Base-by-base conservation (phyloP, 75 land plant genomes). In the Selaginella moellendorffii region DNA sequence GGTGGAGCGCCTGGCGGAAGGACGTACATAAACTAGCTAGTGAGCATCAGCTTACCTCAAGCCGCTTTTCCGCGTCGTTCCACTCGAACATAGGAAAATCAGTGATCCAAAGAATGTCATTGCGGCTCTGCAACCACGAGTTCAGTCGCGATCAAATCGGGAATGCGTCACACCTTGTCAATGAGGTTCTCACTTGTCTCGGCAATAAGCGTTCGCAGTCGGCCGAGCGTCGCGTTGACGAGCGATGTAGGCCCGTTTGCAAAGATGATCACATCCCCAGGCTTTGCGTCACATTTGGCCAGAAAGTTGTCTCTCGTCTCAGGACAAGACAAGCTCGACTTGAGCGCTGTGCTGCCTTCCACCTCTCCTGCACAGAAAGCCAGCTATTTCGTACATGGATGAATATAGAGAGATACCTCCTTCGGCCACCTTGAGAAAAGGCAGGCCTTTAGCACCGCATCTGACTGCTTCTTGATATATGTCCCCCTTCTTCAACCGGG, bases 61-160 rank as follows among this genome's bases (percentile, higher is more conserved):
- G 77, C 52, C 97, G 81, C 36, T 80, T 71, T 52, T 92, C 89
- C 28, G 69, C 69, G 56, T 69, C 73, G 66, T 83, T 92, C 89
- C 86, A 88, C 63, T 92, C 97, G 71, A 92, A 88, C 97, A 92
- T 88, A 26, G 97, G 97, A 65, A 92, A 92, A 62, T 92, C 97
- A 17, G 90, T 88, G 31, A 92, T 80, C 97, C 97, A 92, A 29
- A 92, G 71, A 63, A 92, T 76, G 26, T 87, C 77, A 79, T 92
- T 89, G 31, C 52, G 67, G 25, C 80, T 69, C 97, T 92, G 72
- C 5, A 26, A 30, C 17, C 56, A 36, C 24, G 2, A 56, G 59
- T 24, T n/a, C 21, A 56, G 9, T 56, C 24, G 59, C 59, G 9
- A 21, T 21, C 5, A 56, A 56, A 56, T 8, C 5, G 24, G 59